Percentiles rank a stretch among this genome's conserved stretches.
phyloP scores from a whole-genome alignment of 1,284 basidiomycete genomes.

The Singerocomus inundabilis region DNA sequence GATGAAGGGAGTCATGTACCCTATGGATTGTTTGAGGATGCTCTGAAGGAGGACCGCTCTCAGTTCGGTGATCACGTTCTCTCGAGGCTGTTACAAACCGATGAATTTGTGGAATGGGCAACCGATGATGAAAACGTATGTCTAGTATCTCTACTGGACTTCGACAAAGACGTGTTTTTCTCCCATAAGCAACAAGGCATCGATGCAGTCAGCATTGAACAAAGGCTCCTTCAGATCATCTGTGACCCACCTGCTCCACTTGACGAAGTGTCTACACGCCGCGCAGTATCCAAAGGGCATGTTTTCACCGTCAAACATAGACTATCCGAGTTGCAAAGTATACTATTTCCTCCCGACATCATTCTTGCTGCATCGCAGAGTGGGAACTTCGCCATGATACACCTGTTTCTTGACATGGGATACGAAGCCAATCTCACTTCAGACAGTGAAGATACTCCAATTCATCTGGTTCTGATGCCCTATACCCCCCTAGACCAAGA shows the following conservation, averaged over 20 bases:
- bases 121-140: neutral
- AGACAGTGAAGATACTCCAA: neutral
- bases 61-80: fast-evolving
- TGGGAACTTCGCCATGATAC: neutral
- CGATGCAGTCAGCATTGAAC: neutral
- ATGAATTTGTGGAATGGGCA: conserved; percentile 8
- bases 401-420: conserved; percentile 1
- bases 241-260: neutral
- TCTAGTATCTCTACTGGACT: neutral
- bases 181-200: neutral
- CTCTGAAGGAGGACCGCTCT: fast-evolving
- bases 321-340: neutral
- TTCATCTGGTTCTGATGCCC: neutral
- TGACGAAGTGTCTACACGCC: neutral
- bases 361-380: conserved; percentile 4
- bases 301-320: neutral
- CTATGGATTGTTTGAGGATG: neutral
- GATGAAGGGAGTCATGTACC: neutral
- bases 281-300: neutral
- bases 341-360: conserved; percentile 6
- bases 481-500: neutral
- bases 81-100: neutral
- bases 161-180: neutral
- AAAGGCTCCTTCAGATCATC: neutral
- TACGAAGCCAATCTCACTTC: neutral